Evolutionary conservation across 2,329 filamentous ascomycete genomes (phyloP).

Genomic region (Hypoxylon sp.): DNA sequence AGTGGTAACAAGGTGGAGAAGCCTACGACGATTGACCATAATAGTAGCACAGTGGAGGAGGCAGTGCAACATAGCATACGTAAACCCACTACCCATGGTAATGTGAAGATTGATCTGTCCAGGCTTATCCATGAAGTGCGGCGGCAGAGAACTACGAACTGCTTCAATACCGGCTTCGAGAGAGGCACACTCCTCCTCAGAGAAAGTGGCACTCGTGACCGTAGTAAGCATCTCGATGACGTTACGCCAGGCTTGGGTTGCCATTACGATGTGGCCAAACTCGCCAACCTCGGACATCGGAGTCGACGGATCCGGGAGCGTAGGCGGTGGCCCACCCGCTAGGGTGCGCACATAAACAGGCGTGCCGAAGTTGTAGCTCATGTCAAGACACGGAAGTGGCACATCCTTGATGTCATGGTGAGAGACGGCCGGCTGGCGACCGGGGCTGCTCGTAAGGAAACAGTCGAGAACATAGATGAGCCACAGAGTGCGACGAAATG

Average conservation of each 20-base stretch:
- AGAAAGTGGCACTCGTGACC: conserved; percentile 66
- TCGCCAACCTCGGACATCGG: conserved; percentile 70
- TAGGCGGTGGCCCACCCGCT: conserved; percentile 58
- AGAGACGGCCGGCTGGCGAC: conserved; percentile 70
- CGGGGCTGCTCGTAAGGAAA: conserved; percentile 73
- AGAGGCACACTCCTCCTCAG: conserved; percentile 66
- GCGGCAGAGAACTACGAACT: conserved; percentile 68
- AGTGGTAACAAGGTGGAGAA: conserved; percentile 70
- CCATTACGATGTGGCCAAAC: conserved; percentile 73
- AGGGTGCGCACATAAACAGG: conserved; percentile 72
- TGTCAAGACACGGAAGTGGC: conserved; percentile 71
- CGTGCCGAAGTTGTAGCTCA: conserved; percentile 75
- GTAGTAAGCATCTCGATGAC: conserved; percentile 73
- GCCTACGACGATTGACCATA: conserved; percentile 72
- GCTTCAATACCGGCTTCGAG: conserved; percentile 69
- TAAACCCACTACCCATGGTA: conserved; percentile 75
- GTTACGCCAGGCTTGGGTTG: conserved; percentile 73
- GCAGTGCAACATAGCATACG: conserved; percentile 74
- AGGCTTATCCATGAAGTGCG: conserved; percentile 73
- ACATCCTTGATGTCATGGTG: conserved; percentile 69
- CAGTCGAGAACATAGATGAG: conserved; percentile 75
- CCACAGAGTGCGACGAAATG: conserved; percentile 73
- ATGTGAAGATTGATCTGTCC: conserved; percentile 74
- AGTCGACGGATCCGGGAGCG: conserved; percentile 56
- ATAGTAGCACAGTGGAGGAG: conserved; percentile 73